Evolutionary conservation across 305 asterid genomes (phyloP).

Genomic region (Fraxinus angustifolia): DNA sequence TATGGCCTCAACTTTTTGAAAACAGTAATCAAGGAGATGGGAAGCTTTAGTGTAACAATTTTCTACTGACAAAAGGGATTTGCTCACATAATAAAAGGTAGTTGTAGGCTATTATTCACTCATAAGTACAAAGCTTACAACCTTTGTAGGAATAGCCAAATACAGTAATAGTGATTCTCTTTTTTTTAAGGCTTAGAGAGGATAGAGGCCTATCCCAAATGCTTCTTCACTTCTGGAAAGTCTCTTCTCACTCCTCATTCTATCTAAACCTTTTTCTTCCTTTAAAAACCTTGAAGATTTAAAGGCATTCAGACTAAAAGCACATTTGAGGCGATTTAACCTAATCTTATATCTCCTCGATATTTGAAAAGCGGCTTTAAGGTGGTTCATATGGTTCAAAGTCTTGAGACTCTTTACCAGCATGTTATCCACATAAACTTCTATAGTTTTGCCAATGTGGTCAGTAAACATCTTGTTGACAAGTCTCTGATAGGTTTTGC

Average conservation of each 20-base stretch:
- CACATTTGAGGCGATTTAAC: not conserved
- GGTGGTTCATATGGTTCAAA: not conserved
- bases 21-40: not conserved
- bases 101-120: too few relatives aligned
- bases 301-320: not conserved
- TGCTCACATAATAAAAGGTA: too few relatives aligned
- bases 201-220: too few relatives aligned
- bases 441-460: not conserved
- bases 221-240: too few relatives aligned
- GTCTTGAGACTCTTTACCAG: not conserved
- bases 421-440: not conserved
- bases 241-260: too few relatives aligned
- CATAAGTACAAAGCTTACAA: too few relatives aligned
- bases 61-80: too few relatives aligned
- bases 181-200: too few relatives aligned
- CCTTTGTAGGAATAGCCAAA: too few relatives aligned
- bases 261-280: not conserved
- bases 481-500: not conserved
- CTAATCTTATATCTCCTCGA: not conserved
- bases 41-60: not conserved
- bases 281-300: not conserved
- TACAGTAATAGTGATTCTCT: too few relatives aligned
- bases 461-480: not conserved
- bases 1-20: not conserved
- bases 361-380: not conserved